Evolutionary conservation across 1,139 yeast species (phyloP).

Genomic region (Suzukiozyma palmioleophila): DNA sequence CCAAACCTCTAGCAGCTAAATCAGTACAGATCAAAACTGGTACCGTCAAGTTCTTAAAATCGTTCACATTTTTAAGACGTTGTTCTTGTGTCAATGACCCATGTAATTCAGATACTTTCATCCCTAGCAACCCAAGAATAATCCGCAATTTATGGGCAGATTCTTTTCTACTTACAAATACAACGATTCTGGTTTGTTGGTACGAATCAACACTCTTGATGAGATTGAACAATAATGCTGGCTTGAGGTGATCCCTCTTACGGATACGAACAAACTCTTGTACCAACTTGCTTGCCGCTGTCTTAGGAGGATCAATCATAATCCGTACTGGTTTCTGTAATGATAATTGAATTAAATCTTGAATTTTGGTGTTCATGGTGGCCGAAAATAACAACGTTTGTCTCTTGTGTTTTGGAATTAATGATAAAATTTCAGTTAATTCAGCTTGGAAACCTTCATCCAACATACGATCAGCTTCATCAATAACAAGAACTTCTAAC

Average conservation of each 20-base stretch:
- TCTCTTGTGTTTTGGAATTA: slow-evolving; percentile 79
- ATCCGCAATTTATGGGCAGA: slow-evolving; percentile 84
- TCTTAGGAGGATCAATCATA: slow-evolving; percentile 95
- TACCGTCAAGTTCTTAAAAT: slow-evolving; percentile 74
- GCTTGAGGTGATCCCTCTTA: slow-evolving; percentile 78
- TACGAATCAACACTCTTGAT: slow-evolving; percentile 60
- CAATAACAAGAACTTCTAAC: slow-evolving; percentile 88
- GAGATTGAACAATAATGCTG: slow-evolving; percentile 73
- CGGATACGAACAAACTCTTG: slow-evolving; percentile 95
- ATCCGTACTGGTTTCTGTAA: slow-evolving; percentile 87
- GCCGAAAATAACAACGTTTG: slow-evolving; percentile 95
- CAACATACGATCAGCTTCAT: slow-evolving; percentile 98
- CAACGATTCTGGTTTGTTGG: slow-evolving; percentile 70
- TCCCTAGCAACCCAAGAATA: slow-evolving; percentile 78
- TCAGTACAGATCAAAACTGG: slow-evolving; percentile 94
- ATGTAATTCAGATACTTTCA: slow-evolving; percentile 88
- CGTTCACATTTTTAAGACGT: slow-evolving; percentile 78
- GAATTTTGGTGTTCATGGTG: slow-evolving; percentile 93
- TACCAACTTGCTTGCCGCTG: slow-evolving; percentile 78
- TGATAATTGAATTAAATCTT: slow-evolving; percentile 81
- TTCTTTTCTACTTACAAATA: slow-evolving; percentile 88
- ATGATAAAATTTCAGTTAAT: slow-evolving; percentile 78
- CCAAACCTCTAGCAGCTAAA: slow-evolving; percentile 98
- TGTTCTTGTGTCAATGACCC: slow-evolving; percentile 95
- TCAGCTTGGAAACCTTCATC: slow-evolving; percentile 98